Conservation (phyloP, 179 eudicot genomes). For the Gypsophila paniculata region DNA sequence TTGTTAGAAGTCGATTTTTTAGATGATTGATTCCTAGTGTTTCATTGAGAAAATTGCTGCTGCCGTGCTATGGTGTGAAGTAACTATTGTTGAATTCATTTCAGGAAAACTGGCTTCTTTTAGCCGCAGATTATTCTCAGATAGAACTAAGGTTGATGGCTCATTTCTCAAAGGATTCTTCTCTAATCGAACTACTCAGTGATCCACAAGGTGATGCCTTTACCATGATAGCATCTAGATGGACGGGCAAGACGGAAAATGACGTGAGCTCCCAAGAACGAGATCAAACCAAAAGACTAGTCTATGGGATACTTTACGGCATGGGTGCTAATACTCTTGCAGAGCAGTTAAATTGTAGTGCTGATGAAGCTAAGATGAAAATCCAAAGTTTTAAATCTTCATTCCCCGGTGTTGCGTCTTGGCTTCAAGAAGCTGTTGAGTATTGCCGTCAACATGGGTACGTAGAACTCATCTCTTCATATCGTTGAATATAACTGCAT, state of each 20-base stretch:
- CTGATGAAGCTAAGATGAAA: conserved; percentile 71
- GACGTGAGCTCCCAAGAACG: conserved; percentile 64
- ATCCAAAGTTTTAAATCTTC: conserved; percentile 71
- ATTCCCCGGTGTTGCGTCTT: conserved; percentile 84
- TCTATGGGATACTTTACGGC: conserved; percentile 93
- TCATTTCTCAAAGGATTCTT: conserved; percentile 79
- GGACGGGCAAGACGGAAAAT: conserved; percentile 71
- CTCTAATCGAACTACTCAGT: conserved; percentile 65
- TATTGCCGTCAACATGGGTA: conserved; percentile 80
- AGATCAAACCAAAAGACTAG: conserved; percentile 82
- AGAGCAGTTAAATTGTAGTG: conserved; percentile 76
- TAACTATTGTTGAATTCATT: conserved; percentile 3
- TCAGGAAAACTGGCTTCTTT: conserved; percentile 93
- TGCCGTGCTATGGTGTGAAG: not conserved
- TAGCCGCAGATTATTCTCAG: conserved; percentile 97
- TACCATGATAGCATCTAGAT: conserved; percentile 81
- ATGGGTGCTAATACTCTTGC: conserved; percentile 89
- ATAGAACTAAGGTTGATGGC: conserved; percentile 95
- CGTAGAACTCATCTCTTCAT: conserved; percentile 9
- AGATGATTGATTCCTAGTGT: not conserved
- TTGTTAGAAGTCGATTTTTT: not conserved
- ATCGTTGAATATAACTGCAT: not conserved
- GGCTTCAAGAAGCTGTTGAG: conserved; percentile 87
- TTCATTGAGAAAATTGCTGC: not conserved
- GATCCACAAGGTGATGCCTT: conserved; percentile 73